These are phyloP conservation scores for Fusarium algeriense DNA, from an alignment of 2,329 filamentous ascomycete species.

Conservation along the genomic window DNA sequence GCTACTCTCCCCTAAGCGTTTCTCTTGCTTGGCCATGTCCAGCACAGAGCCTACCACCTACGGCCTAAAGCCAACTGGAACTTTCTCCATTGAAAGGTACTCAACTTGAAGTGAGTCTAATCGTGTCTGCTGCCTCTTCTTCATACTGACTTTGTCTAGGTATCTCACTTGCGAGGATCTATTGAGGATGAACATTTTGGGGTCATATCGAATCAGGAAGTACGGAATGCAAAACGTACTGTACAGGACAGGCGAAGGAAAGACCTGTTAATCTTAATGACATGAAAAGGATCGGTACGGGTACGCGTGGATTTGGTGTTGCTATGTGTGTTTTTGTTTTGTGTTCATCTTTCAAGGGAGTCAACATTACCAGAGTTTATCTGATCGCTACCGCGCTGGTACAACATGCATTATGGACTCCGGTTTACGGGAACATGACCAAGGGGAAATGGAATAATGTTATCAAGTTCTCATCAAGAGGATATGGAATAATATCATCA, in stretches of 20 bases:
- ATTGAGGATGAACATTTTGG: background rate
- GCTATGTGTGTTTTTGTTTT: background rate
- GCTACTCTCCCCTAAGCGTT: background rate
- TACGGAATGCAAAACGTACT: background rate
- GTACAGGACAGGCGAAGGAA: background rate
- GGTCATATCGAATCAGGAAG: background rate
- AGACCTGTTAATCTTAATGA: background rate
- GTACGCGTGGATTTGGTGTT: background rate
- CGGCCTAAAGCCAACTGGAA: background rate
- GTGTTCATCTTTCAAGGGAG: background rate
- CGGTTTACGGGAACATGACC: background rate
- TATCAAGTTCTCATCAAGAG: background rate
- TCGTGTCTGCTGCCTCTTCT: background rate
- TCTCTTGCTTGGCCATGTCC: background rate
- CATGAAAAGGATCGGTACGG: background rate
- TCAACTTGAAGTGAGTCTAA: background rate
- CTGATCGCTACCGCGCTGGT: background rate
- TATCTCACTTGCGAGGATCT: background rate
- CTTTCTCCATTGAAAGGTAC: background rate
- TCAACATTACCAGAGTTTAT: background rate
- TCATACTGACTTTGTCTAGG: background rate
- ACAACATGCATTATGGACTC: background rate
- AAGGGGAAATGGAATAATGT: background rate
- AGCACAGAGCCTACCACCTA: background rate
- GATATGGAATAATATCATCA: background rate